Evolutionary conservation across 2,329 filamentous ascomycete genomes (phyloP).

Genomic region (Chaetomiaceae sp.): DNA sequence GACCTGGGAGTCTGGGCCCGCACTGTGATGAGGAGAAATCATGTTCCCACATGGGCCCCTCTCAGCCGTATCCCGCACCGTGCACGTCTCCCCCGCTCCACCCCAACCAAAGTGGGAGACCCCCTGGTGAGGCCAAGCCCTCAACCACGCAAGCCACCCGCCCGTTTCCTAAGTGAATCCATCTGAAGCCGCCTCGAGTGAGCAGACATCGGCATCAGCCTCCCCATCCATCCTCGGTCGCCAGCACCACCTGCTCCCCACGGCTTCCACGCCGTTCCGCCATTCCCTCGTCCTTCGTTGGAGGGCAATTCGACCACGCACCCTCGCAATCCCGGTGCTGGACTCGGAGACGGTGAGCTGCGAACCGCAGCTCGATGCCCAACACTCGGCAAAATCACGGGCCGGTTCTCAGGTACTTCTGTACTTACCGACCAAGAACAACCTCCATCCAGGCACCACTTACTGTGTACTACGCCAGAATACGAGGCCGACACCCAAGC

Average conservation of each 20-base stretch:
- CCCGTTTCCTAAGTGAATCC: background rate
- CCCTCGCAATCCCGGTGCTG: background rate
- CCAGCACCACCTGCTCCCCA: background rate
- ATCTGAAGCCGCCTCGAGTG: background rate
- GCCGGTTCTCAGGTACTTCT: too few species aligned
- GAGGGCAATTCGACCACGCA: background rate
- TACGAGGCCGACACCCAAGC: slow-evolving; percentile 8
- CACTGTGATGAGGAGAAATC: too few species aligned
- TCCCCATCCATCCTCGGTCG: background rate
- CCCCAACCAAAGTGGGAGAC: background rate
- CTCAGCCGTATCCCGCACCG: too few species aligned
- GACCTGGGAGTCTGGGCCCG: too few species aligned
- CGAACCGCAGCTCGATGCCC: slow-evolving; percentile 12
- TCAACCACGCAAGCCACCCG: slow-evolving; percentile 1
- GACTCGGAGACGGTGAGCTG: background rate
- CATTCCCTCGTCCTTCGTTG: slow-evolving; percentile 3
- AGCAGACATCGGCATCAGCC: background rate
- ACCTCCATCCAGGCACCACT: too few species aligned
- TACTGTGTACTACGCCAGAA: background rate
- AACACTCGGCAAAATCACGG: slow-evolving; percentile 18
- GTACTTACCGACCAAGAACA: too few species aligned
- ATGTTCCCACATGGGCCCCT: too few species aligned
- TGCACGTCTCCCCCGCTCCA: too few species aligned
- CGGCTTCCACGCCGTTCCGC: background rate
- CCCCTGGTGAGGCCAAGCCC: background rate